A percentile compares a stretch with the other conserved stretches of the same genome.
Conservation (phyloP, 2,329 filamentous ascomycete genomes). For the Didymella keratinophila region DNA sequence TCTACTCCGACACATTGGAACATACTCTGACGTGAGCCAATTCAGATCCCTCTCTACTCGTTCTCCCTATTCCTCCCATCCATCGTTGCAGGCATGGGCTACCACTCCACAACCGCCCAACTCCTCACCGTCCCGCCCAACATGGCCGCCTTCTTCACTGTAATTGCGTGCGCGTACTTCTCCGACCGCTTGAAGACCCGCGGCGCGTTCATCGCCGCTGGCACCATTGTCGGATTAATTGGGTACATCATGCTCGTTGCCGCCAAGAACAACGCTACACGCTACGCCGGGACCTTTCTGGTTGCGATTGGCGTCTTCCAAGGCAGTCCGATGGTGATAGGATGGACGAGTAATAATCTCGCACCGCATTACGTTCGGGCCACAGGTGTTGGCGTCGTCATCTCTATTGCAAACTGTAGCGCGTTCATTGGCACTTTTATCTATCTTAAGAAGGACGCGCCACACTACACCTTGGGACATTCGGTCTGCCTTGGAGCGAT, state of each 20-base stretch:
- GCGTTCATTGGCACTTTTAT: slow-evolving; percentile 62
- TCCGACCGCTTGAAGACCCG: slow-evolving; percentile 54
- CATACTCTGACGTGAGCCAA: slow-evolving; percentile 4
- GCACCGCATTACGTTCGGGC: slow-evolving; percentile 65
- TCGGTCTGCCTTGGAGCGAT: slow-evolving; percentile 39
- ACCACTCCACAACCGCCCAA: slow-evolving; percentile 50
- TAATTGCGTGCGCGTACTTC: slow-evolving; percentile 51
- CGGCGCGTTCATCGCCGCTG: slow-evolving; percentile 61
- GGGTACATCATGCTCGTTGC: slow-evolving; percentile 63
- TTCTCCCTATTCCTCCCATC: slow-evolving; percentile 53
- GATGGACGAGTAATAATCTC: slow-evolving; percentile 56
- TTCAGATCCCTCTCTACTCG: slow-evolving; percentile 15
- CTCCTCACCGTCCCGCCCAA: slow-evolving; percentile 51
- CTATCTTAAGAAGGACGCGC: slow-evolving; percentile 56
- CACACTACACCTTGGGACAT: slow-evolving; percentile 33
- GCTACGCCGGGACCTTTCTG: slow-evolving; percentile 54
- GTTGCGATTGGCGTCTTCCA: slow-evolving; percentile 55
- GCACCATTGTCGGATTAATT: slow-evolving; percentile 56
- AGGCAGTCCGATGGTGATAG: slow-evolving; percentile 48
- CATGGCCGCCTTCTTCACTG: slow-evolving; percentile 54
- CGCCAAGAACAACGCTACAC: slow-evolving; percentile 40
- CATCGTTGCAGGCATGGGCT: slow-evolving; percentile 51
- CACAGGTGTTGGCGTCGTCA: slow-evolving; percentile 59
- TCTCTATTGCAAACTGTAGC: slow-evolving; percentile 57
- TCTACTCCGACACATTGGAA: too few relatives aligned